These are phyloP conservation scores for Claviceps lovelessii DNA, from an alignment of 2,329 filamentous ascomycete genomes.

Conservation along the genomic window DNA sequence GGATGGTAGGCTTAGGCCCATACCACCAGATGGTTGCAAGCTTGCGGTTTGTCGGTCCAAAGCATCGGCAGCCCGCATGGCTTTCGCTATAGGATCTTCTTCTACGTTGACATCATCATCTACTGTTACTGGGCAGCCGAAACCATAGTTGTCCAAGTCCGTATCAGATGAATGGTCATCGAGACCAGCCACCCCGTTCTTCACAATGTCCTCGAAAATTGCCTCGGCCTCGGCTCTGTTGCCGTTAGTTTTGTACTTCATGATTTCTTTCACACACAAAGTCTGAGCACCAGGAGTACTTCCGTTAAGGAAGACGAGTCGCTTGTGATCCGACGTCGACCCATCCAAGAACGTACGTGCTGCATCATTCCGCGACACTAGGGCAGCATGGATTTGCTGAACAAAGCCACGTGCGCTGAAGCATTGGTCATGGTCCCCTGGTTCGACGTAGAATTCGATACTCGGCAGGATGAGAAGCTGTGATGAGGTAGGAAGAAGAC, in stretches of 20 bases:
- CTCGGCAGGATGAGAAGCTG: constrained; percentile 43
- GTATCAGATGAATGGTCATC: constrained; percentile 11
- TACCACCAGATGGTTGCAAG: constrained; percentile 34
- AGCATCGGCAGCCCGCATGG: constrained; percentile 45
- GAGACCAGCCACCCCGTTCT: constrained; percentile 30
- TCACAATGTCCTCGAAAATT: constrained; percentile 36
- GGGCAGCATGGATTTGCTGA: constrained; percentile 35
- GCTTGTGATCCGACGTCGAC: constrained; percentile 31
- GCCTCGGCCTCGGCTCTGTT: constrained; percentile 34
- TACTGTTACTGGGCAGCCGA: neutral
- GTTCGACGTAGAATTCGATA: constrained; percentile 3
- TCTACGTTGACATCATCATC: constrained; percentile 27
- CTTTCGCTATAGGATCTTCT: constrained; percentile 36
- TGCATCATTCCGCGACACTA: constrained; percentile 29
- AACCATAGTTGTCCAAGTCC: constrained; percentile 6
- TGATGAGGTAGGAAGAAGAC: constrained; percentile 42
- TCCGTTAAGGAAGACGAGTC: constrained; percentile 46
- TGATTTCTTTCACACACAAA: constrained; percentile 40
- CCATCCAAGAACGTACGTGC: constrained; percentile 37
- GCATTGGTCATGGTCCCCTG: neutral
- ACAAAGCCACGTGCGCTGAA: constrained; percentile 26
- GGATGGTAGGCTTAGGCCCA: constrained; percentile 28
- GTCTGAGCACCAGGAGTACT: constrained; percentile 40
- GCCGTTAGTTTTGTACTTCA: constrained; percentile 35
- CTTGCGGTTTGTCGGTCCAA: constrained; percentile 41